Conservation (phyloP, 2,329 filamentous ascomycete species). For the Neopestalotiopsis sp. region DNA sequence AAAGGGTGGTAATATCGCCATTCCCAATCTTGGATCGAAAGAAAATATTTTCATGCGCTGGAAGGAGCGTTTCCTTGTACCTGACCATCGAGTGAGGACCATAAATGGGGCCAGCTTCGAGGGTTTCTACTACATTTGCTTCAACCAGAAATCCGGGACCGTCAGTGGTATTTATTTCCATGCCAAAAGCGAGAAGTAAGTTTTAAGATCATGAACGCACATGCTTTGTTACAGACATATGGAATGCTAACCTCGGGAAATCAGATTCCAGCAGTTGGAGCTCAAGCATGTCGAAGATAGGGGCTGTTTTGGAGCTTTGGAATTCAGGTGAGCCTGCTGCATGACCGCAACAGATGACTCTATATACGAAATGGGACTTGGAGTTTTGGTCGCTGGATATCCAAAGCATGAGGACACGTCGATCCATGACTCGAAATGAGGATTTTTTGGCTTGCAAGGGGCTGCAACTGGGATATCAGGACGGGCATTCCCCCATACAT, state of each 20-base stretch:
- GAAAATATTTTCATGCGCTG: slow-evolving; percentile 98
- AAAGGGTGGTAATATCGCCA: slow-evolving; percentile 55
- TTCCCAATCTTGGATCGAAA: slow-evolving; percentile 75
- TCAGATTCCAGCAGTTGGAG: slow-evolving; percentile 89
- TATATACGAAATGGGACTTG: not conserved
- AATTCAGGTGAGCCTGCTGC: slow-evolving; percentile 70
- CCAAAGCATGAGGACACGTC: not conserved
- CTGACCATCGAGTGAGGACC: slow-evolving; percentile 88
- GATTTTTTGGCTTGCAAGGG: not conserved
- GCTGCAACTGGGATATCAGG: not conserved
- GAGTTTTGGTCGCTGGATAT: not conserved
- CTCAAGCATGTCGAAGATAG: slow-evolving; percentile 85
- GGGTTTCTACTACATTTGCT: slow-evolving; percentile 99
- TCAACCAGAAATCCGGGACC: slow-evolving; percentile 86
- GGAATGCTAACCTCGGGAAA: not conserved
- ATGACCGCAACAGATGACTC: not conserved
- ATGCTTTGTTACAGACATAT: too few species aligned
- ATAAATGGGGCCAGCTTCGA: slow-evolving; percentile 97
- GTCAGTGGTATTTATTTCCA: slow-evolving; percentile 98
- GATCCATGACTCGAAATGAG: not conserved
- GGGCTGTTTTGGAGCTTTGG: slow-evolving; percentile 84
- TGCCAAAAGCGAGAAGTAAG: slow-evolving; percentile 95
- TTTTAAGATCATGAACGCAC: slow-evolving; percentile 27
- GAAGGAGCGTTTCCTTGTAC: slow-evolving; percentile 98
- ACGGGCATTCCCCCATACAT: not conserved